Percentiles rank a stretch among this genome's conserved stretches.
phyloP scores from a whole-genome alignment of 768 basidiomycete species.

The Xerocomus spinulosus region DNA sequence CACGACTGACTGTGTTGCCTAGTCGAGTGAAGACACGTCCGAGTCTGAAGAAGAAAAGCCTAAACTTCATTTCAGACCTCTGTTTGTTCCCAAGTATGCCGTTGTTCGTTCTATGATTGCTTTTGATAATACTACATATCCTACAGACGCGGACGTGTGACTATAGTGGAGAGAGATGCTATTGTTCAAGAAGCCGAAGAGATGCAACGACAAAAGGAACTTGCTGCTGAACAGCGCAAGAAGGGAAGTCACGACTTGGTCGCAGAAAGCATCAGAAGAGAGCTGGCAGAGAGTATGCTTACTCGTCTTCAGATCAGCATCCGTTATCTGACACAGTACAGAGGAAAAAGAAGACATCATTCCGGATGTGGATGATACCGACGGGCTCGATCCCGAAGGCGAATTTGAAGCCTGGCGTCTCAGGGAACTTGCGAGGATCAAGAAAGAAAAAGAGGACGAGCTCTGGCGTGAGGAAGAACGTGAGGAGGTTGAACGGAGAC shows the following conservation, averaged over 20 bases:
- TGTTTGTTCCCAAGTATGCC: conserved; percentile 90
- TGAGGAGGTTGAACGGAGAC: conserved; percentile 86
- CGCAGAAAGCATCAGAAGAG: conserved; percentile 88
- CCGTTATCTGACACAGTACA: not conserved
- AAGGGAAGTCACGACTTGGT: conserved; percentile 90
- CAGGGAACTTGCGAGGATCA: conserved; percentile 89
- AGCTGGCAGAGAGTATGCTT: conserved; percentile 82
- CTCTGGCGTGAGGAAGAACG: conserved; percentile 76
- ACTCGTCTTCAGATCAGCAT: not conserved
- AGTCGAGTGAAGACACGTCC: conserved; percentile 88
- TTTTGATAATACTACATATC: conserved; percentile 2
- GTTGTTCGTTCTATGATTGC: not conserved
- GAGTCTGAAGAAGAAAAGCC: conserved; percentile 70
- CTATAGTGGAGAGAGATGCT: conserved; percentile 64
- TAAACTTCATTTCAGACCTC: conserved; percentile 80
- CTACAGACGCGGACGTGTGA: conserved; percentile 67
- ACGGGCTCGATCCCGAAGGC: conserved; percentile 79
- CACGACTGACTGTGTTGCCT: conserved; percentile 14
- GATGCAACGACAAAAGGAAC: conserved; percentile 58
- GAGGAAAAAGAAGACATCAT: conserved; percentile 80
- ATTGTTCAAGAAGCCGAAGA: conserved; percentile 75
- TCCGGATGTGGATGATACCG: conserved; percentile 92
- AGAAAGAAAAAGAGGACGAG: conserved; percentile 89
- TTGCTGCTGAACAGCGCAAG: conserved; percentile 76
- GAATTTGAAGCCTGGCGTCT: conserved; percentile 98